These are phyloP conservation scores for Curvularia sp. DNA, from an alignment of 2,329 filamentous ascomycete genomes.

Conservation along the genomic window DNA sequence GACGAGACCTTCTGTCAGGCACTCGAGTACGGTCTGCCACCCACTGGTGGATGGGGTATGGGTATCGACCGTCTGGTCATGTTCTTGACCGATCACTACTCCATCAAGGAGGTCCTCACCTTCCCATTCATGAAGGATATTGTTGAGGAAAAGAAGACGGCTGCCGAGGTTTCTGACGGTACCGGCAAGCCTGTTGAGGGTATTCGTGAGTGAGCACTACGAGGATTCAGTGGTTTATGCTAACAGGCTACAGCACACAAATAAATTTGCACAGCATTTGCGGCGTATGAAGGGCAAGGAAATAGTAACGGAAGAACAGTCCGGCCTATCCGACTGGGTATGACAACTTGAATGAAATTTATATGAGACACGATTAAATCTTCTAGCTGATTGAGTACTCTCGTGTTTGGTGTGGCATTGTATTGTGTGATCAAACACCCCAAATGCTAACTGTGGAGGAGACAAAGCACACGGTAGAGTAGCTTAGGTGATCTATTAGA, in stretches of 20 bases:
- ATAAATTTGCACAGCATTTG: conserved; percentile 27
- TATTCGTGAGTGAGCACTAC: conserved; percentile 51
- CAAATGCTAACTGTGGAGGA: too few species aligned
- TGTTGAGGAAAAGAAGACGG: conserved; percentile 52
- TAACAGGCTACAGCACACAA: conserved; percentile 30
- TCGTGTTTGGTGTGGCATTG: neutral
- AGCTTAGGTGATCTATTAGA: too few species aligned
- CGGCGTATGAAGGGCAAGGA: conserved; percentile 16
- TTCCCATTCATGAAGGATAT: conserved; percentile 97
- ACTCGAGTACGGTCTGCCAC: conserved; percentile 85
- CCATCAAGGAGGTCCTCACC: conserved; percentile 92
- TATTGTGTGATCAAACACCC: neutral
- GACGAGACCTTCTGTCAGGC: conserved; percentile 95
- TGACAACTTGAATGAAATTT: conserved; percentile 4
- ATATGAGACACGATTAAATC: neutral
- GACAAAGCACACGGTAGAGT: too few species aligned
- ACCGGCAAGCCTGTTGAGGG: conserved; percentile 67
- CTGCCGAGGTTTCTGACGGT: conserved; percentile 69
- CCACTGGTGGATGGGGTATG: conserved; percentile 95
- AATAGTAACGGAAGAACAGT: neutral
- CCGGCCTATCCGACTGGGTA: neutral
- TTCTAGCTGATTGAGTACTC: neutral
- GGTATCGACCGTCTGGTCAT: conserved; percentile 93
- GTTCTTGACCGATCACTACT: conserved; percentile 96
- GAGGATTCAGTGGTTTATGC: neutral